phyloP scores from a whole-genome alignment of 306 rosid genomes.

The Astragalus glycyphyllos region DNA sequence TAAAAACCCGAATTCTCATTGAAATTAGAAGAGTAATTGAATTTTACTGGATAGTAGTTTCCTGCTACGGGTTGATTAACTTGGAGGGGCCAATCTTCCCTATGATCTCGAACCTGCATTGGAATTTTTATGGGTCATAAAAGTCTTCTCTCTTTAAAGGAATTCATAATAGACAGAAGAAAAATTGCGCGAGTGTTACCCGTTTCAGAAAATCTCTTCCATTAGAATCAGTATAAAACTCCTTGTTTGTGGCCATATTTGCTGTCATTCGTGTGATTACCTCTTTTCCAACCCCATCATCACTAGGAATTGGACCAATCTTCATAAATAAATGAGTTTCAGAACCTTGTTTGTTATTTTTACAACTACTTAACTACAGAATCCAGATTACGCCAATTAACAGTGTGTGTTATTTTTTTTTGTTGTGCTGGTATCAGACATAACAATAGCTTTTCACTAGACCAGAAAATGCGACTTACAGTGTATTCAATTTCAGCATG shows the following conservation, averaged over 20 bases:
- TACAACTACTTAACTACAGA: constrained; percentile 5
- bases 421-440: too few species aligned
- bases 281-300: constrained; percentile 84
- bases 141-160: background rate
- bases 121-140: constrained; percentile 21
- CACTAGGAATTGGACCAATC: constrained; percentile 92
- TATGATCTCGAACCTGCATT: constrained; percentile 74
- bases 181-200: constrained; percentile 48
- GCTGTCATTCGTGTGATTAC: constrained; percentile 75
- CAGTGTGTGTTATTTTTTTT: background rate
- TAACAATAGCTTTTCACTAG: background rate
- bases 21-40: constrained; percentile 27
- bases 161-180: constrained; percentile 8
- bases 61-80: constrained; percentile 90
- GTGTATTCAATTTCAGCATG: constrained; percentile 94
- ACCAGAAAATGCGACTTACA: constrained; percentile 55
- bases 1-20: too few species aligned
- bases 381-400: constrained; percentile 6
- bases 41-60: constrained; percentile 89
- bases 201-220: constrained; percentile 92
- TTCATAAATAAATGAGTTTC: constrained; percentile 50
- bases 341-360: constrained; percentile 38
- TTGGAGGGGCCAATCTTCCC: constrained; percentile 81
- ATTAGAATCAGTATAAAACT: constrained; percentile 84
- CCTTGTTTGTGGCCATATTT: constrained; percentile 78